Percentiles rank a stretch among this genome's conserved stretches.
These are phyloP conservation scores for Phoma sp. DNA, from an alignment of 2,329 filamentous ascomycete species.

Conservation along the genomic window DNA sequence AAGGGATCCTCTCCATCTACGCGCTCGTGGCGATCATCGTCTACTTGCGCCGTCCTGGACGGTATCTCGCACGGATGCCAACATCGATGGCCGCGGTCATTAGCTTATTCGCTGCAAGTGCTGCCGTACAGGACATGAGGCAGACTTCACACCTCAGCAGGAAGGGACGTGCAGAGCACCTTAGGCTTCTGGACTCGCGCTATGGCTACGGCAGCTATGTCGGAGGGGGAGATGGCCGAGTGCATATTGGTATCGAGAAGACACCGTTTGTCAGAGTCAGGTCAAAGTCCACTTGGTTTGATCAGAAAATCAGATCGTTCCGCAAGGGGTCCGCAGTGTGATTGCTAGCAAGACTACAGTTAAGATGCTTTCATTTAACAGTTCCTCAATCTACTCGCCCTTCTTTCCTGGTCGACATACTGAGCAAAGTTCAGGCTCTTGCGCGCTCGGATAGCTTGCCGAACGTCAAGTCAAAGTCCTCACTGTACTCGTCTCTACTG, in stretches of 20 bases:
- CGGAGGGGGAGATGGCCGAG: constrained; percentile 54
- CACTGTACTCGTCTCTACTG: neutral
- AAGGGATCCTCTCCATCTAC: constrained; percentile 56
- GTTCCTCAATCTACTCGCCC: neutral
- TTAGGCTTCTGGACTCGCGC: constrained; percentile 23
- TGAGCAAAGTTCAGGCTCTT: neutral
- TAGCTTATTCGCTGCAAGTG: constrained; percentile 58
- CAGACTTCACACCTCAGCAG: constrained; percentile 22
- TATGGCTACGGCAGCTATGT: constrained; percentile 62
- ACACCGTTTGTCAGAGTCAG: constrained; percentile 48
- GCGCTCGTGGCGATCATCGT: constrained; percentile 53
- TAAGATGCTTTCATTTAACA: neutral
- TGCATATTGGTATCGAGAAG: constrained; percentile 62
- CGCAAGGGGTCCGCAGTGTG: constrained; percentile 12
- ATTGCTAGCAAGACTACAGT: neutral
- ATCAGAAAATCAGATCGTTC: constrained; percentile 16
- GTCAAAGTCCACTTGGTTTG: constrained; percentile 26
- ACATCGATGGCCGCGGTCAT: constrained; percentile 59
- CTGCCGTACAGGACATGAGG: constrained; percentile 49
- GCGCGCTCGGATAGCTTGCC: neutral
- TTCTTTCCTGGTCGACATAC: neutral
- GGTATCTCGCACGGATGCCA: constrained; percentile 61
- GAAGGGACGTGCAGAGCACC: constrained; percentile 23
- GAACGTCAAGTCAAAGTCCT: no score
- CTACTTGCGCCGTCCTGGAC: constrained; percentile 53